phyloP scores from a whole-genome alignment of 108 stramenopile genomes.

The Nannochloropsis salina region DNA sequence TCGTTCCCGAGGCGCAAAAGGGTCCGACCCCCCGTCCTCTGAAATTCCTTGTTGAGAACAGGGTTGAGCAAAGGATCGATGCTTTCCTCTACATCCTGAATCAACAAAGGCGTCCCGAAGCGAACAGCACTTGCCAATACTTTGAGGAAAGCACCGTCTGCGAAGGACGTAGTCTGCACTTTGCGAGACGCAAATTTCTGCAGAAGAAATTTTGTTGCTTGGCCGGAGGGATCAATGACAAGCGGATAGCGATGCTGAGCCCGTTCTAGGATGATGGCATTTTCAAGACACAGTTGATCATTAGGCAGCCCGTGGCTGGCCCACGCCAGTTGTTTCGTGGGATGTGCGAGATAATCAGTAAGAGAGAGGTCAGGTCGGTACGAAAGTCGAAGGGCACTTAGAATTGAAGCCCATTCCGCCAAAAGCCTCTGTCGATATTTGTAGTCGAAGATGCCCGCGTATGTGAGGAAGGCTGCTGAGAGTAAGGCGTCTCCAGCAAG shows the following conservation, averaged over 20 bases:
- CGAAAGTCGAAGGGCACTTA: slow-evolving; percentile 75
- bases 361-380: slow-evolving; percentile 70
- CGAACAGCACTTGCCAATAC: slow-evolving; percentile 90
- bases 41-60: slow-evolving; percentile 85
- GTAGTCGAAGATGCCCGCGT: slow-evolving; percentile 82
- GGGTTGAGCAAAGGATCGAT: slow-evolving; percentile 95
- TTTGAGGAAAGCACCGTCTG: slow-evolving; percentile 95
- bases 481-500: slow-evolving; percentile 85
- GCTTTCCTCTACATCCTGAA: slow-evolving; percentile 83
- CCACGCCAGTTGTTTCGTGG: slow-evolving; percentile 75
- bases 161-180: slow-evolving; percentile 87
- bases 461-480: slow-evolving; percentile 87
- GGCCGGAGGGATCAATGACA: slow-evolving; percentile 96
- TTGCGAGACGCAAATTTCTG: slow-evolving; percentile 70
- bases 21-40: slow-evolving; percentile 85
- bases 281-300: slow-evolving; percentile 86
- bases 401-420: slow-evolving; percentile 64
- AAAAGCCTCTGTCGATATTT: slow-evolving; percentile 62
- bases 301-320: slow-evolving; percentile 73
- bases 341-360: slow-evolving; percentile 78
- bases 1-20: slow-evolving; percentile 89
- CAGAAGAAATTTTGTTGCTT: slow-evolving; percentile 80
- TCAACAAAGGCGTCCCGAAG: slow-evolving; percentile 90
- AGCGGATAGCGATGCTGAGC: slow-evolving; percentile 38
- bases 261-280: slow-evolving; percentile 85